phyloP scores from a whole-genome alignment of 345 rosid species.

The Bruguiera parviflora region DNA sequence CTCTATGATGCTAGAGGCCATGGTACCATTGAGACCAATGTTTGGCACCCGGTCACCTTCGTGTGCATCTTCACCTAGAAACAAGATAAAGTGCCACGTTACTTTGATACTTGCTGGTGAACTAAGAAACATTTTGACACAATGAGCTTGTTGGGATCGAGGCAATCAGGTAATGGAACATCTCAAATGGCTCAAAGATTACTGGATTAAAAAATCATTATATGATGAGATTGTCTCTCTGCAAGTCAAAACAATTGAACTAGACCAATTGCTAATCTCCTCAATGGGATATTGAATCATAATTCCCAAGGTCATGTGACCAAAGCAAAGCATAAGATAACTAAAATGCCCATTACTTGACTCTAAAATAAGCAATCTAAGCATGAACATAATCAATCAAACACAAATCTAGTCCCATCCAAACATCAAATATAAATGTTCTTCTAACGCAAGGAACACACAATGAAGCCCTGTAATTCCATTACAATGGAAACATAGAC shows the following conservation, averaged over 20 bases:
- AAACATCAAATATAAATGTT: too few relatives aligned
- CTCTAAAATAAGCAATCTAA: not conserved
- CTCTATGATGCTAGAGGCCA: slow-evolving; percentile 14
- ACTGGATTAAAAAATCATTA: not conserved
- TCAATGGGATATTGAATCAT: not conserved
- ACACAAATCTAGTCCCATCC: not conserved
- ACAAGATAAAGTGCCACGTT: slow-evolving; percentile 11
- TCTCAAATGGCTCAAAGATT: not conserved
- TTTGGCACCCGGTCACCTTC: slow-evolving; percentile 42
- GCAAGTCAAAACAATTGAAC: not conserved
- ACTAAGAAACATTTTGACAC: not conserved
- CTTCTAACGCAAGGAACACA: not conserved
- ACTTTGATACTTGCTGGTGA: not conserved
- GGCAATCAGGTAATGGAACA: not conserved
- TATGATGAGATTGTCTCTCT: not conserved
- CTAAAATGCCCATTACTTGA: not conserved
- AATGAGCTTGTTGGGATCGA: not conserved
- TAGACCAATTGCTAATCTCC: not conserved
- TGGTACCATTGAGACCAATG: slow-evolving; percentile 38
- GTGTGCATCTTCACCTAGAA: slow-evolving; percentile 69
- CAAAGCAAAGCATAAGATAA: not conserved
- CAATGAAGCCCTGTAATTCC: not conserved
- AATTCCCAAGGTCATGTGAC: not conserved
- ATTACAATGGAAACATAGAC: not conserved
- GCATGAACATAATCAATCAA: not conserved